These are phyloP conservation scores for Hirschfeldia incana DNA, from an alignment of 345 rosid genomes.

Conservation along the genomic window DNA sequence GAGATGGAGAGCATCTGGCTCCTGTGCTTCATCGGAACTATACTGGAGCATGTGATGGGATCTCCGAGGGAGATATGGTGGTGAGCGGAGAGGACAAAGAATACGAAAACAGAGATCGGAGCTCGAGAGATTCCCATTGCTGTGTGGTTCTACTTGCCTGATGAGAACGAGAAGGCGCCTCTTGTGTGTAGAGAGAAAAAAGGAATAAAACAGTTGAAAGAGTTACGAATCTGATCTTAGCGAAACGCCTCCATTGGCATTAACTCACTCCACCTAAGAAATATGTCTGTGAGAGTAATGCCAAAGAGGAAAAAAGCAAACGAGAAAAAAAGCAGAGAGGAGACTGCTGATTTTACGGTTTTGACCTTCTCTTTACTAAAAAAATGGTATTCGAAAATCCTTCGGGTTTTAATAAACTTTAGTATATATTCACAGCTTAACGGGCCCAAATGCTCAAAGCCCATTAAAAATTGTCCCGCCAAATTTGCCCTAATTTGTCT, in stretches of 20 bases:
- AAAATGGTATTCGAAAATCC: background rate
- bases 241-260: background rate
- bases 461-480: conserved; percentile 19
- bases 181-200: background rate
- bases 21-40: conserved; percentile 66
- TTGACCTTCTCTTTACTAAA: background rate
- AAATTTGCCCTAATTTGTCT: conserved; percentile 12
- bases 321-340: background rate
- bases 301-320: background rate
- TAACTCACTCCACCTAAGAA: background rate
- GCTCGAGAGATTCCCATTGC: conserved; percentile 19
- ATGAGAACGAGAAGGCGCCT: background rate
- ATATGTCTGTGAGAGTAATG: background rate
- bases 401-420: background rate
- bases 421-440: background rate
- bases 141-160: background rate
- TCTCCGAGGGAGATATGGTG: conserved; percentile 39
- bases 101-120: conserved; percentile 25
- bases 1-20: conserved; percentile 58
- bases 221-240: background rate
- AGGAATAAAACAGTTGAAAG: background rate
- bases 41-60: conserved; percentile 65
- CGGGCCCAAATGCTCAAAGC: background rate
- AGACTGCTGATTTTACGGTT: background rate
- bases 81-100: conserved; percentile 18